Evolutionary conservation across 192 early-diverging fungal genomes (phyloP), one percentile per base, ranked within the genome.

Genomic region (Backusella australiensis): DNA sequence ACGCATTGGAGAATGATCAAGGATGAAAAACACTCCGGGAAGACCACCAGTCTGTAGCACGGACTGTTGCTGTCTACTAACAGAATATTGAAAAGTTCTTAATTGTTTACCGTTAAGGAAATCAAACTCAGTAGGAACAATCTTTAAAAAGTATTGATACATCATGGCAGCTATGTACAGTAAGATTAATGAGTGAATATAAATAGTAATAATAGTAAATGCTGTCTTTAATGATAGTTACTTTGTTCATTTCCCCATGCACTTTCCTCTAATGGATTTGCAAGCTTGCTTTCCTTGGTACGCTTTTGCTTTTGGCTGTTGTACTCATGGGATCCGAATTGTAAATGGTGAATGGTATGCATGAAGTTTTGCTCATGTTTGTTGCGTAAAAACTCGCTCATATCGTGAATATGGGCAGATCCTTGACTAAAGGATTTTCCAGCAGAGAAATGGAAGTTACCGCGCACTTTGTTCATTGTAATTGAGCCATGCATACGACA

Each of bases 1-100:
- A 65, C 93, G 88, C 97, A 98, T 97, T 15, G 97, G 96, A 42
- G 96, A 96, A 75, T 97, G 97, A 44, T 98, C 97, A 81, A 90
- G 94, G 79, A 94, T 92, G 82, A 98, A 93, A 78, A 95, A 96
- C 52, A 98, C 89, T 67, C 73, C 73, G 14, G 78, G 78, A 46
- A 79, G 59, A 38, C 78, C 78, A 29, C 73, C 75, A 39, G 15
- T 32, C 29, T 71, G 56, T 8, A 41, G 15, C 8, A 93, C 77
- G 67, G 92, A 87, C 34, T 90, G 85, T 67, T 93, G 90, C 81
- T 95, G 92, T 82, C 96, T 94, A 8, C 97, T 99, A 8, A 92
- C 95, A 38, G 96, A 95, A 79, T 94, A 98, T 85, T 99, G 96
- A 84, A 97, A 98, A 3, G 96, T 96, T 75, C 84, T 82, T 14